Evolutionary conservation across 139 green algal genomes (phyloP).

Genomic region (Chlamydomonas schloesseri): DNA sequence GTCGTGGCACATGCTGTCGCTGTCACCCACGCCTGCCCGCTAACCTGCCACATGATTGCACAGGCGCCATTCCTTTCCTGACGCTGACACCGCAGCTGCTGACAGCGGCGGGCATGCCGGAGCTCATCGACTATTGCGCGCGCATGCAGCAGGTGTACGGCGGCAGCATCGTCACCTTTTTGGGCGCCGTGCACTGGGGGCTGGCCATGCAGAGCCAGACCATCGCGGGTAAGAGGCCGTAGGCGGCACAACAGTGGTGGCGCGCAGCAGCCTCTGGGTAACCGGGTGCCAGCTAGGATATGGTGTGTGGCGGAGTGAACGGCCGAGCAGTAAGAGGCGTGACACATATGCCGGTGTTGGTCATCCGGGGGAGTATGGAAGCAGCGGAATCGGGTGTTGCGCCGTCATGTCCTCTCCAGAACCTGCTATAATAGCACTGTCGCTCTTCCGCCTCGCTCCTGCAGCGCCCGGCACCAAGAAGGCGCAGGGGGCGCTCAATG

Average conservation of each 20-base stretch:
- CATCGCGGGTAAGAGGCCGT: neutral
- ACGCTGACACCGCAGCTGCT: conserved; percentile 70
- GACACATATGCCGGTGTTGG: too few relatives aligned
- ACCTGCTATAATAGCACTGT: too few relatives aligned
- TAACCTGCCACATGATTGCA: conserved; percentile 4
- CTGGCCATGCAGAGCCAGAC: conserved; percentile 74
- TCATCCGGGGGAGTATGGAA: too few relatives aligned
- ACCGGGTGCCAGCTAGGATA: too few relatives aligned
- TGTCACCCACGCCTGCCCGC: too few relatives aligned
- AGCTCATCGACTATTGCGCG: conserved; percentile 24
- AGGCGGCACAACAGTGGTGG: neutral
- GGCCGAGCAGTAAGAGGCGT: too few relatives aligned
- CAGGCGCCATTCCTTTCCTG: conserved; percentile 85
- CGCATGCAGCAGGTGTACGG: conserved; percentile 82
- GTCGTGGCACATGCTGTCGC: too few relatives aligned
- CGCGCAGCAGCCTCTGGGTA: too few relatives aligned
- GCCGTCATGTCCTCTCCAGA: too few relatives aligned
- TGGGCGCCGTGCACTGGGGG: conserved; percentile 95
- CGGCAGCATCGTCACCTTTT: conserved; percentile 86
- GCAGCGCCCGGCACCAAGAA: neutral
- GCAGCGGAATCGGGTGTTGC: too few relatives aligned
- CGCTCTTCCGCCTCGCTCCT: neutral
- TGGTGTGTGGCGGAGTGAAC: too few relatives aligned
- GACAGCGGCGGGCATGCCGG: neutral
- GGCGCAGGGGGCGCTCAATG: conserved; percentile 2